These are phyloP conservation scores for Ascochyta viciae-villosae DNA, from an alignment of 2,329 filamentous ascomycete species.

Conservation along the genomic window DNA sequence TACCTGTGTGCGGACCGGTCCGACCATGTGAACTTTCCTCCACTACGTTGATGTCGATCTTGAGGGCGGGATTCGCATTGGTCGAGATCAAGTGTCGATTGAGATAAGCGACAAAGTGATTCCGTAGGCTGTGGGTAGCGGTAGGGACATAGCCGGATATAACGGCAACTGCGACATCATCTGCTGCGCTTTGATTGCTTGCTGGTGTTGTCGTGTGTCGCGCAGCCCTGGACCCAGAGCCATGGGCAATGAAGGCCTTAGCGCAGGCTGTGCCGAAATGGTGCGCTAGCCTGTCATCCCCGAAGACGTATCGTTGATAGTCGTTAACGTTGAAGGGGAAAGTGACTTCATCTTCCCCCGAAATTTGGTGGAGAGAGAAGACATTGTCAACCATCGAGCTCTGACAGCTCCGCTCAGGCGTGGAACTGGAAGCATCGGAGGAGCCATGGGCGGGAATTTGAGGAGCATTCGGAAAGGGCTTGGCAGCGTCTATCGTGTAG, in stretches of 20 bases:
- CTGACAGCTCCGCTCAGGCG: conserved; percentile 11
- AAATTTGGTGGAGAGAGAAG: conserved; percentile 28
- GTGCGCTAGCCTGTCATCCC: conserved; percentile 34
- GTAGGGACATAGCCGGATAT: conserved; percentile 32
- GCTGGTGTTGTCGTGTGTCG: conserved; percentile 14
- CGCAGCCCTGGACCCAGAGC: conserved; percentile 15
- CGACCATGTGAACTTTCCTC: conserved; percentile 5
- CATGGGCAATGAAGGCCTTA: conserved; percentile 30
- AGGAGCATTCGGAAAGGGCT: conserved; percentile 14
- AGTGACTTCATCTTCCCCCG: conserved; percentile 17
- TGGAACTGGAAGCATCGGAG: conserved; percentile 7
- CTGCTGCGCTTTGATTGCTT: conserved; percentile 22
- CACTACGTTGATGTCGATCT: conserved; percentile 26
- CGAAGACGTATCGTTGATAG: conserved; percentile 37
- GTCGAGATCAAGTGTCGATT: conserved; percentile 31
- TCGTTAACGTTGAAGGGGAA: conserved; percentile 32
- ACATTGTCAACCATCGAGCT: conserved; percentile 33
- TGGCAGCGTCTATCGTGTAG: conserved; percentile 22
- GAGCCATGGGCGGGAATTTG: conserved; percentile 25
- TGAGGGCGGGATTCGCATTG: conserved; percentile 25
- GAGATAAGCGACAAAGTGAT: conserved; percentile 33
- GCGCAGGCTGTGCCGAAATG: conserved; percentile 35
- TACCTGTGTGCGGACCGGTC: conserved; percentile 17
- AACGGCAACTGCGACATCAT: conserved; percentile 32
- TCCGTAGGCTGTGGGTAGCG: conserved; percentile 30